phyloP scores from a whole-genome alignment of 2,329 filamentous ascomycete species.

The Apiospora pterosperma region DNA sequence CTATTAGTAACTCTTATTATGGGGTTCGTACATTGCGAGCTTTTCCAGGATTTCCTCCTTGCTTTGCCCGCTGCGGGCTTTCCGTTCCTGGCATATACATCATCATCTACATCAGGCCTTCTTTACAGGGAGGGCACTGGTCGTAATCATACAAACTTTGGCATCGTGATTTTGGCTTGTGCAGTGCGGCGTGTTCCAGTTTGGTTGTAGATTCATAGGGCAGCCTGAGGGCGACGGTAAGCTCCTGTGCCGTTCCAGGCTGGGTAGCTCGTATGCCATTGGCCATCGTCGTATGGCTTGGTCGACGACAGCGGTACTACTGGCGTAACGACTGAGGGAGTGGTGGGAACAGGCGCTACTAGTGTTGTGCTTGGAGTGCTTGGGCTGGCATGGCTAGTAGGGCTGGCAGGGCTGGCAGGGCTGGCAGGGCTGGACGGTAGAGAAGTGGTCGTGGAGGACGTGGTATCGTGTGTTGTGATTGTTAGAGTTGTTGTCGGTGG shows the following conservation, averaged over 20 bases:
- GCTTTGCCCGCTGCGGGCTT: neutral
- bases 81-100: neutral
- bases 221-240: neutral
- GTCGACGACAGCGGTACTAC: neutral
- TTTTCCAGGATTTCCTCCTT: too few species aligned
- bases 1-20: neutral
- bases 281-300: slow-evolving; percentile 8
- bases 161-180: neutral
- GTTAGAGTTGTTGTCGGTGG: neutral
- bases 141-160: slow-evolving; percentile 1
- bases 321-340: neutral
- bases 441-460: neutral
- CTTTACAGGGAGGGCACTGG: neutral
- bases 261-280: slow-evolving; percentile 10
- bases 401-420: neutral
- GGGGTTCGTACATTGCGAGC: neutral
- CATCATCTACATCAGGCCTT: neutral
- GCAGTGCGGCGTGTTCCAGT: neutral
- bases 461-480: neutral
- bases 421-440: neutral
- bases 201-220: neutral
- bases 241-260: slow-evolving; percentile 9
- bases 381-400: neutral
- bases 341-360: neutral
- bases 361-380: neutral